Conservation (phyloP, 2,329 filamentous ascomycete species). For the Trichoderma sp. region DNA sequence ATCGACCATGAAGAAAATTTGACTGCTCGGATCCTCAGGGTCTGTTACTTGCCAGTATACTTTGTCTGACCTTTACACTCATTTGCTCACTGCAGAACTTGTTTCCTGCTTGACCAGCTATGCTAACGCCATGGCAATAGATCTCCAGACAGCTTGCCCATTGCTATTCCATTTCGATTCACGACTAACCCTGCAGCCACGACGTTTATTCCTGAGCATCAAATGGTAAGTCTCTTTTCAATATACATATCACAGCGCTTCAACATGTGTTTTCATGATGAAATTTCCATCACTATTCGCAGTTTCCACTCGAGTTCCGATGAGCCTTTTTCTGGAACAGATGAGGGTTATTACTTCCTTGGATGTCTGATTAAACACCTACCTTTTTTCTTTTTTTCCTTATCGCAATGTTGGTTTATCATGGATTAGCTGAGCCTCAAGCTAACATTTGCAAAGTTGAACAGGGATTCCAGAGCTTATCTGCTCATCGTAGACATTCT, state of each 20-base stretch:
- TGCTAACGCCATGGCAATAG: conserved; percentile 9
- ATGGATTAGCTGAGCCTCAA: neutral
- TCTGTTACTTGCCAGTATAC: conserved; percentile 92
- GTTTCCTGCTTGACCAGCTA: neutral
- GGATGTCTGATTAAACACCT: conserved; percentile 64
- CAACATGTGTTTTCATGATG: conserved; percentile 54
- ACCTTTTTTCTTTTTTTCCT: conserved; percentile 20
- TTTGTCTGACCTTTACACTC: conserved; percentile 61
- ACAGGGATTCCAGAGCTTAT: neutral
- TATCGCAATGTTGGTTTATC: neutral
- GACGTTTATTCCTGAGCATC: neutral
- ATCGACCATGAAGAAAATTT: conserved; percentile 79
- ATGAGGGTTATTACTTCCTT: conserved; percentile 72
- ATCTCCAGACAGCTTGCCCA: neutral
- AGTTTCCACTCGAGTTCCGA: conserved; percentile 81
- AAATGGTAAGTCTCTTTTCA: conserved; percentile 19
- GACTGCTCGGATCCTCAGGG: conserved; percentile 63
- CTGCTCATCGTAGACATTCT: neutral
- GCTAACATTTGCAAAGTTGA: conserved; percentile 13
- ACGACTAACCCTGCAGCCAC: conserved; percentile 6
- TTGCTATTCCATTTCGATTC: neutral
- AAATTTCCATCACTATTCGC: conserved; percentile 74
- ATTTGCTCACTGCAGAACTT: neutral
- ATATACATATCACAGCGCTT: conserved; percentile 4
- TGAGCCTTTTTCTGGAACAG: conserved; percentile 64